A percentile compares a stretch with the other conserved stretches of the same genome.
Conservation (phyloP, 2,329 filamentous ascomycete genomes). For the Sclerotinia minor region DNA sequence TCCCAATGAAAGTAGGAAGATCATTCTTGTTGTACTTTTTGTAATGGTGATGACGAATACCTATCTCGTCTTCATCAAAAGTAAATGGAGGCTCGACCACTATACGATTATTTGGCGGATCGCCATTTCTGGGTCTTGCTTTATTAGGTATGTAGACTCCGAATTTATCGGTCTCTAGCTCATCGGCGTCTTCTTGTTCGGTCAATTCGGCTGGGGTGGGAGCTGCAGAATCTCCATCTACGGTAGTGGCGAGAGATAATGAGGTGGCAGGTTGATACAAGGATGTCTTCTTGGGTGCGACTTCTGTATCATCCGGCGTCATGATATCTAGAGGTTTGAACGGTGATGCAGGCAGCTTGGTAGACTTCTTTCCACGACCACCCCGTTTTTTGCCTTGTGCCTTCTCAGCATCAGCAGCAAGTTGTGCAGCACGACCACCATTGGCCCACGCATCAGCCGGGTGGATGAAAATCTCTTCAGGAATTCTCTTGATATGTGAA, state of each 20-base stretch:
- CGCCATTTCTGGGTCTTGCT: conserved; percentile 33
- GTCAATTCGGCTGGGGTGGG: conserved; percentile 32
- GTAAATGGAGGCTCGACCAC: conserved; percentile 32
- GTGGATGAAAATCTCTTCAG: conserved; percentile 5
- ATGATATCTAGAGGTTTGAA: conserved; percentile 6
- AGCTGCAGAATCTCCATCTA: conserved; percentile 29
- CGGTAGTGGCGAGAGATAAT: conserved; percentile 15
- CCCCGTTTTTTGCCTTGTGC: conserved; percentile 20
- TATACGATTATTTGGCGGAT: conserved; percentile 35
- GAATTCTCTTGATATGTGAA: conserved; percentile 22
- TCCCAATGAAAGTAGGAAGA: conserved; percentile 33
- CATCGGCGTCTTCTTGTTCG: conserved; percentile 32
- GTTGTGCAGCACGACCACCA: conserved; percentile 20
- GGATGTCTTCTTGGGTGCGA: conserved; percentile 27
- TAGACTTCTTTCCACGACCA: conserved; percentile 20
- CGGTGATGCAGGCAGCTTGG: conserved; percentile 21
- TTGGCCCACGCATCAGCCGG: conserved; percentile 20
- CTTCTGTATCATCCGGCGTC: conserved; percentile 23
- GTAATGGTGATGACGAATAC: conserved; percentile 35
- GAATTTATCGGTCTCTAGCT: conserved; percentile 34
- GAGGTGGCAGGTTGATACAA: conserved; percentile 28
- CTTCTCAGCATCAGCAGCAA: conserved; percentile 23
- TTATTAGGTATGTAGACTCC: conserved; percentile 35
- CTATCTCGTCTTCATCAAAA: conserved; percentile 40
- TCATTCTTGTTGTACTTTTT: conserved; percentile 34